These are phyloP conservation scores for Ophiostoma triangulosporum DNA, from an alignment of 2,329 filamentous ascomycete genomes.

Conservation along the genomic window DNA sequence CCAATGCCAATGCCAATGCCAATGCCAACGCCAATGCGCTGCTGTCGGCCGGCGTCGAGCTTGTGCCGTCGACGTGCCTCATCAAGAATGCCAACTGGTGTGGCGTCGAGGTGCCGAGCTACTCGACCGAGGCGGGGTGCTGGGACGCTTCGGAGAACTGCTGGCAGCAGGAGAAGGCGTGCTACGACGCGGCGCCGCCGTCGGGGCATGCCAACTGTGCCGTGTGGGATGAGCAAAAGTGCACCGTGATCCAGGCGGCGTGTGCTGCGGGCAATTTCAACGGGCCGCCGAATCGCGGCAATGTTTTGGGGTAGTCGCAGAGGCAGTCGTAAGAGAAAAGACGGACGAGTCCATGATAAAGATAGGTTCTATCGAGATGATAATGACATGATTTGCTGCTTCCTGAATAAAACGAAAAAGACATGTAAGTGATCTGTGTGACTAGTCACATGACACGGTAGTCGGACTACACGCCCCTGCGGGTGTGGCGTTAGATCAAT, in stretches of 20 bases:
- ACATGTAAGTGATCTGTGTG: not conserved
- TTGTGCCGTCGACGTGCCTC: conserved; percentile 40
- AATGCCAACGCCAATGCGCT: not conserved
- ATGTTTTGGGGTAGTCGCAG: conserved; percentile 19
- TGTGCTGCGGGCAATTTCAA: conserved; percentile 30
- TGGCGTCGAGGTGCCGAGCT: conserved; percentile 44
- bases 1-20: not conserved
- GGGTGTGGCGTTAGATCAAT: not conserved
- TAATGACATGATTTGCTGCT: too few relatives aligned
- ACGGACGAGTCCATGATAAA: not conserved
- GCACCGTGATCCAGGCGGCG: conserved; percentile 30
- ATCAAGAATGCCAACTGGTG: conserved; percentile 63
- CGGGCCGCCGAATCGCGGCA: conserved; percentile 34
- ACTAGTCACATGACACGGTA: conserved; percentile 6
- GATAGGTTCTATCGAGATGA: too few relatives aligned
- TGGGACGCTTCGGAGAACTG: conserved; percentile 42
- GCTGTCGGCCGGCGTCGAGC: conserved; percentile 26
- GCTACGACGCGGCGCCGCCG: conserved; percentile 44
- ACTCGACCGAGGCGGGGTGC: conserved; percentile 42
- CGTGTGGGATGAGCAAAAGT: conserved; percentile 50
- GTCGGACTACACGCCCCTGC: not conserved
- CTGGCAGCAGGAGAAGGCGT: conserved; percentile 45
- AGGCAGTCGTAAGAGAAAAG: not conserved
- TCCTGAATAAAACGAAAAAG: too few relatives aligned
- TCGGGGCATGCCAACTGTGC: conserved; percentile 47